These are phyloP conservation scores for Candida pseudoglaebosa DNA, from an alignment of 805 yeast species.

Conservation along the genomic window DNA sequence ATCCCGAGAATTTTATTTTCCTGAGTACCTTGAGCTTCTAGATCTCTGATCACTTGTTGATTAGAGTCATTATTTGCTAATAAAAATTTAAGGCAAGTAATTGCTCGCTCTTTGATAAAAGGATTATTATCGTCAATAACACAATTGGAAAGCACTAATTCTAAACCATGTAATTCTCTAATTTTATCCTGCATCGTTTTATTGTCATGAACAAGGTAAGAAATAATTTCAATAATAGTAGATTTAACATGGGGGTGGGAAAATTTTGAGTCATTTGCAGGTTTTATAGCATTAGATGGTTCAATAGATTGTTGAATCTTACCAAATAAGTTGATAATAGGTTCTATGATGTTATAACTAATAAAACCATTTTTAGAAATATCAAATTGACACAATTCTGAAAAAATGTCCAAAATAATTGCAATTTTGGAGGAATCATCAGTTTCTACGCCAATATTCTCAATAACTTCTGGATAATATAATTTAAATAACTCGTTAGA, in stretches of 20 bases:
- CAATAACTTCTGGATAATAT: conserved; percentile 13
- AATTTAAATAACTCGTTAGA: conserved; percentile 23
- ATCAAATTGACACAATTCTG: conserved; percentile 40
- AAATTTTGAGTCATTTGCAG: conserved; percentile 12
- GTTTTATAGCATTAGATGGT: conserved; percentile 25
- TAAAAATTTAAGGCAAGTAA: conserved; percentile 70
- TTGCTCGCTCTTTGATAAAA: conserved; percentile 77
- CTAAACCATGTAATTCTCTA: conserved; percentile 64
- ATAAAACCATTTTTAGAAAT: conserved; percentile 38
- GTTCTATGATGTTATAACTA: conserved; percentile 33
- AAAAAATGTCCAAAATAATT: conserved; percentile 36
- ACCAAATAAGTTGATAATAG: conserved; percentile 34
- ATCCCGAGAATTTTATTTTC: conserved; percentile 2
- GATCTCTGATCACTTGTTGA: conserved; percentile 67
- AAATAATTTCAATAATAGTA: conserved; percentile 60
- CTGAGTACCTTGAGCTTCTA: conserved; percentile 58
- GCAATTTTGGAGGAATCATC: conserved; percentile 15
- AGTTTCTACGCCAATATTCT: conserved; percentile 9
- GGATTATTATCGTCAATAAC: conserved; percentile 87
- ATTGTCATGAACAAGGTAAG: conserved; percentile 52
- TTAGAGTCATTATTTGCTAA: conserved; percentile 62
- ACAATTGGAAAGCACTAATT: conserved; percentile 72
- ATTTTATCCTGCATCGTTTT: conserved; percentile 61
- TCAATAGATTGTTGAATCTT: conserved; percentile 39
- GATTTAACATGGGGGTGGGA: conserved; percentile 64